phyloP scores from a whole-genome alignment of 2,329 filamentous ascomycete genomes.

The Mycosphaerella sp. region DNA sequence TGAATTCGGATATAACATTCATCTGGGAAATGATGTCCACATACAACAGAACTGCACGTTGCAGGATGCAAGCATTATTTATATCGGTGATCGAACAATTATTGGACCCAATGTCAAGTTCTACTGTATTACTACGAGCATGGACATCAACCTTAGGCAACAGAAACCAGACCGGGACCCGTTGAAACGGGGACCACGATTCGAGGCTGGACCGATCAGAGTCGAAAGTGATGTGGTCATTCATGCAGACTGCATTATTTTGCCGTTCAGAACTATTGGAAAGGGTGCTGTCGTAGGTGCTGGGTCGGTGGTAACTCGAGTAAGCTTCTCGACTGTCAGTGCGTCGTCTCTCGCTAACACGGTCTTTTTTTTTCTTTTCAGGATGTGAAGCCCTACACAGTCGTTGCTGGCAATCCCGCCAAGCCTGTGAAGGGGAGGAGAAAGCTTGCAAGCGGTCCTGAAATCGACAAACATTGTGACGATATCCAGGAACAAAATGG shows the following conservation, averaged over 20 bases:
- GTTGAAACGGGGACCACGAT: slow-evolving; percentile 34
- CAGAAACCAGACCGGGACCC: slow-evolving; percentile 58
- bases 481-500: slow-evolving; percentile 29
- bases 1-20: slow-evolving; percentile 93
- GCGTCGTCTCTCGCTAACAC: neutral
- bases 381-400: slow-evolving; percentile 43
- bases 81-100: slow-evolving; percentile 67
- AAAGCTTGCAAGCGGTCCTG: slow-evolving; percentile 23
- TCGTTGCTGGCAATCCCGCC: slow-evolving; percentile 45
- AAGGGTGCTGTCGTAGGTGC: slow-evolving; percentile 50
- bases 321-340: slow-evolving; percentile 39
- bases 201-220: slow-evolving; percentile 62
- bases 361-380: slow-evolving; percentile 18
- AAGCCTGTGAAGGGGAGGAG: slow-evolving; percentile 24
- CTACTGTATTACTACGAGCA: slow-evolving; percentile 66
- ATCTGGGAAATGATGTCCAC: slow-evolving; percentile 75
- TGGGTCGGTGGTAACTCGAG: slow-evolving; percentile 50
- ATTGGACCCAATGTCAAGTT: slow-evolving; percentile 79
- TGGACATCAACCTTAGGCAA: slow-evolving; percentile 61
- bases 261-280: slow-evolving; percentile 50
- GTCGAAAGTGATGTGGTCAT: slow-evolving; percentile 70
- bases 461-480: slow-evolving; percentile 22
- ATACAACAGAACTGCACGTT: slow-evolving; percentile 81
- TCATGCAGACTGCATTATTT: slow-evolving; percentile 56
- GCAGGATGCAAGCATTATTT: slow-evolving; percentile 77